phyloP scores from a whole-genome alignment of 2,329 filamentous ascomycete species.

The Amesomyces nigricolor region DNA sequence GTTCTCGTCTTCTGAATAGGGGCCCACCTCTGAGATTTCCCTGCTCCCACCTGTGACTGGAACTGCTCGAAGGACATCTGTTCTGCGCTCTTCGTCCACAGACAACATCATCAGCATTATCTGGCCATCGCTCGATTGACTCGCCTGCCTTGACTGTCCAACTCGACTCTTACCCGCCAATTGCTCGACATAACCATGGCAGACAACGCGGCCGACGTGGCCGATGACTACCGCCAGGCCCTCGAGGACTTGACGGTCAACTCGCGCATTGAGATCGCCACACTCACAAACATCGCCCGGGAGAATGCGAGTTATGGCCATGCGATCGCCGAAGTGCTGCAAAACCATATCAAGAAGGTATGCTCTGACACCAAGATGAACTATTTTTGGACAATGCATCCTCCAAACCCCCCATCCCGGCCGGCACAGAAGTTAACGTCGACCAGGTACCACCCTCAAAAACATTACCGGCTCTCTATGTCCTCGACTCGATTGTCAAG shows the following conservation, averaged over 20 bases:
- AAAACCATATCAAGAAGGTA: constrained; percentile 94
- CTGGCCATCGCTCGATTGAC: constrained; percentile 4
- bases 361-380: constrained; percentile 37
- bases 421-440: constrained; percentile 23
- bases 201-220: constrained; percentile 69
- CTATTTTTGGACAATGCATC: not conserved
- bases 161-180: not conserved
- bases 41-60: constrained; percentile 11
- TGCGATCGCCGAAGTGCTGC: constrained; percentile 82
- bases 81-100: not conserved
- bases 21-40: constrained; percentile 3
- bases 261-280: constrained; percentile 92
- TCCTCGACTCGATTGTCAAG: constrained; percentile 96
- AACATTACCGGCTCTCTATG: constrained; percentile 93
- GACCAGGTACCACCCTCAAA: constrained; percentile 74
- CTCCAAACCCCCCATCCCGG: not conserved
- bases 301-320: constrained; percentile 95
- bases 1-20: constrained; percentile 17
- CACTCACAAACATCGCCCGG: constrained; percentile 92
- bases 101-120: not conserved
- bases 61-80: constrained; percentile 3
- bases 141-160: not conserved
- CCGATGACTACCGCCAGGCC: constrained; percentile 89
- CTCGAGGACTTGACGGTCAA: constrained; percentile 88
- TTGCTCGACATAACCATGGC: constrained; percentile 40